Conservation (phyloP, 2,329 filamentous ascomycete genomes). For the Xylaria sp. region DNA sequence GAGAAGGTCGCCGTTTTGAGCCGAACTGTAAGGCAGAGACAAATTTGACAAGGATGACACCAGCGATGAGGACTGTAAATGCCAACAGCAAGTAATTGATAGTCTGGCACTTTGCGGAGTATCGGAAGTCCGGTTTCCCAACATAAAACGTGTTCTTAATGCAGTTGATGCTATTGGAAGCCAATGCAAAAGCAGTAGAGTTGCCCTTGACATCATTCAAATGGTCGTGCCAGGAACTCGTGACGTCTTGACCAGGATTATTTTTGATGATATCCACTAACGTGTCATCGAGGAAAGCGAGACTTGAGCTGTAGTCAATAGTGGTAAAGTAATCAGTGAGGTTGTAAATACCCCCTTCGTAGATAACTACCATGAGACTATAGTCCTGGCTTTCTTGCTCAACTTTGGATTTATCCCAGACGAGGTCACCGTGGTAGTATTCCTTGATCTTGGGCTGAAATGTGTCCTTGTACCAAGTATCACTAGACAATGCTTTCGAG, state of each 20-base stretch:
- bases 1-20: conserved; percentile 86
- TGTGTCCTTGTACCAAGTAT: conserved; percentile 79
- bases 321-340: conserved; percentile 93
- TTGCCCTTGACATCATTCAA: conserved; percentile 63
- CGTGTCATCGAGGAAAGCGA: conserved; percentile 74
- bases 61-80: conserved; percentile 85
- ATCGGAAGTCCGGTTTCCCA: conserved; percentile 86
- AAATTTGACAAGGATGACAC: conserved; percentile 88
- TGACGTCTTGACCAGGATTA: conserved; percentile 84
- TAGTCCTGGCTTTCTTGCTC: conserved; percentile 72
- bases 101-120: conserved; percentile 78
- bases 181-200: conserved; percentile 59
- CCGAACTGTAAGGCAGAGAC: conserved; percentile 92
- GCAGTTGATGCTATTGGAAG: conserved; percentile 79
- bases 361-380: conserved; percentile 81
- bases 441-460: conserved; percentile 85
- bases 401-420: conserved; percentile 72
- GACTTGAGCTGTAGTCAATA: conserved; percentile 65
- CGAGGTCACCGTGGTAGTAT: conserved; percentile 88
- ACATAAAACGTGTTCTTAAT: conserved; percentile 85
- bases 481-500: conserved; percentile 67
- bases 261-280: conserved; percentile 76
- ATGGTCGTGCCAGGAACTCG: conserved; percentile 68
- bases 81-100: conserved; percentile 92
- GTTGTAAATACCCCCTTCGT: conserved; percentile 83